These are phyloP conservation scores for Trichoderma guizhouense DNA, from an alignment of 2,329 filamentous ascomycete species.

Conservation along the genomic window DNA sequence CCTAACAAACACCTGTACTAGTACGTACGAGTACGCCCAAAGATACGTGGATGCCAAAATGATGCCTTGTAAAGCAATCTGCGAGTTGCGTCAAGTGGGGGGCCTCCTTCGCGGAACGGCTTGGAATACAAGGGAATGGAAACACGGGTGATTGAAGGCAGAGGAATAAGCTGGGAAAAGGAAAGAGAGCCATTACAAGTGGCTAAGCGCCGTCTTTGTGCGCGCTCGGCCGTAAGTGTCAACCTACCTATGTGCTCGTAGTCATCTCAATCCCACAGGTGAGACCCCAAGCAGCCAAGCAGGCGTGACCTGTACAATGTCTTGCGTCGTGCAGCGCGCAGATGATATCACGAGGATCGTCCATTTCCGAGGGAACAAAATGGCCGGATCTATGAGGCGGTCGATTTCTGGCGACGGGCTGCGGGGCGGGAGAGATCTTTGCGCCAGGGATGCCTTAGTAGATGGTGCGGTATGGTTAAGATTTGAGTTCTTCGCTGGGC, in stretches of 20 bases:
- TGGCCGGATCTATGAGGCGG: not conserved
- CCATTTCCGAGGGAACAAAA: not conserved
- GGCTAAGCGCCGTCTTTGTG: not conserved
- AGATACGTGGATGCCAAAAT: conserved; percentile 7
- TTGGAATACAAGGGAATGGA: not conserved
- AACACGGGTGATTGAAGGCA: not conserved
- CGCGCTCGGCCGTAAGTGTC: not conserved
- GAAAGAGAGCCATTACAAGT: not conserved
- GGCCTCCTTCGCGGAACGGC: not conserved
- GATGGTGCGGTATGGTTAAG: not conserved
- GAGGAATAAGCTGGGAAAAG: not conserved
- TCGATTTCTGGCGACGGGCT: not conserved
- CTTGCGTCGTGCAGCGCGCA: not conserved
- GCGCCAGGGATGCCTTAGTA: not conserved
- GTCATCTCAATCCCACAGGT: not conserved
- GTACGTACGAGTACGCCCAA: not conserved
- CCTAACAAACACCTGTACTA: not conserved
- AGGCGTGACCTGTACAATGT: not conserved
- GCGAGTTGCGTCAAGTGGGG: not conserved
- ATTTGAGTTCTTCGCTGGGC: not conserved
- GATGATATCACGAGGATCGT: not conserved
- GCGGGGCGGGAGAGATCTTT: not conserved
- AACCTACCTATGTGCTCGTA: not conserved
- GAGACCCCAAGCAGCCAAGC: not conserved
- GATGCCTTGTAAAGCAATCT: not conserved